Percentiles rank a stretch among this genome's conserved stretches.
Conservation (phyloP, 805 yeast species). For the Maudiozyma barnettii region DNA sequence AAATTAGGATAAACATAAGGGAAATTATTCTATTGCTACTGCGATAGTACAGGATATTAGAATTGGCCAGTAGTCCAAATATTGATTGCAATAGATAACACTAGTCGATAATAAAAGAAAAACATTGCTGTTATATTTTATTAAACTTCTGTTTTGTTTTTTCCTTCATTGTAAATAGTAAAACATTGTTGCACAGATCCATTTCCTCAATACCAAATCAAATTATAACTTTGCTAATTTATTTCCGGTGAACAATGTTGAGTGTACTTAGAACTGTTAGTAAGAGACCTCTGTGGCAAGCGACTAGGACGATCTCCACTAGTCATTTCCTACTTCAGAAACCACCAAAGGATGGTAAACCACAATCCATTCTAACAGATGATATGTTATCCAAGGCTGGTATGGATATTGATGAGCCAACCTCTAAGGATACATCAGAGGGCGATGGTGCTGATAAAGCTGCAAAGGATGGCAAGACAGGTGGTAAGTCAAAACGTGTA, state of each 20-base stretch:
- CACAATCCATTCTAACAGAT: slow-evolving; percentile 60
- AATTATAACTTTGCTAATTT: too few relatives aligned
- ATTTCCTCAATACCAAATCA: too few relatives aligned
- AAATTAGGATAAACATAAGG: too few relatives aligned
- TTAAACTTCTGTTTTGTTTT: too few relatives aligned
- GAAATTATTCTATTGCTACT: too few relatives aligned
- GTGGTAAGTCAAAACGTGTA: slow-evolving; percentile 35
- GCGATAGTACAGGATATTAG: too few relatives aligned
- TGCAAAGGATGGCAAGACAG: slow-evolving; percentile 7
- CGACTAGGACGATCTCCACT: slow-evolving; percentile 5
- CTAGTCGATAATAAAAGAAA: too few relatives aligned
- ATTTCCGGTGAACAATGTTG: not conserved
- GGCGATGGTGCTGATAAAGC: slow-evolving; percentile 10
- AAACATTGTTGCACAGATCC: not conserved
- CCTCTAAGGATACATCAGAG: slow-evolving; percentile 15
- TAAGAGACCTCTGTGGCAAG: slow-evolving; percentile 2
- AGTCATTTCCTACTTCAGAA: slow-evolving; percentile 7
- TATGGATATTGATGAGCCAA: slow-evolving; percentile 43
- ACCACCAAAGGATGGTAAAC: slow-evolving; percentile 13
- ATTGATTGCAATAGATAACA: too few relatives aligned
- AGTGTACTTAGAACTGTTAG: slow-evolving; percentile 1
- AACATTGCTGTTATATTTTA: too few relatives aligned
- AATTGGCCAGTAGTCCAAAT: too few relatives aligned
- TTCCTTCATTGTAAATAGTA: slow-evolving; percentile 9
- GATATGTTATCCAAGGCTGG: slow-evolving; percentile 81